Base-by-base conservation (phyloP, 2,329 filamentous ascomycete genomes). In the Ceratocystis colombiana region DNA sequence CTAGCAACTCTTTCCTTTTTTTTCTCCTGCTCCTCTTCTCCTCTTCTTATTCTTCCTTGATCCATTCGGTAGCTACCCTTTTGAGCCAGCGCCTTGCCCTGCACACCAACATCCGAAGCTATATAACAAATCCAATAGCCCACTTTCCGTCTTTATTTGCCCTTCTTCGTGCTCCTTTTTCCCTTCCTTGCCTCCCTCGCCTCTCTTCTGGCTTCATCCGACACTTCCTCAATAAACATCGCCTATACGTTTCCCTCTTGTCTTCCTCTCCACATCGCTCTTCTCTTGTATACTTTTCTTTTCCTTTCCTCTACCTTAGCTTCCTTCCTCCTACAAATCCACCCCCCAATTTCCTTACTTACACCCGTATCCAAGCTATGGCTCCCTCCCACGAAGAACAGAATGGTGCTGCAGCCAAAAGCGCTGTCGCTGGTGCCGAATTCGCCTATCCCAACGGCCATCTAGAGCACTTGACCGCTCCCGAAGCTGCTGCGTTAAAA, bases 371-470 rank as follows among this genome's bases (percentile, higher is more conserved):
- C 41, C 25, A 22, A 22, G 62, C 46, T 37, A 66, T 68, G 64
- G 61, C 64, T 25, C 44, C 33, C 33, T 62, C 48, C 45, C 20
- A 62, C n/a, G 30, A 53, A 46, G 20, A 50, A 44, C 64, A 61
- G 37, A 62, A 30, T 22, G 64, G 55, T 17, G 30, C 55, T 28
- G 65, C 41, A n/a, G 64, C 67, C 57, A 46, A 64, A n/a, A 44
- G 41, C 41, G 46, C 68, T 10, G 65, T 61, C 48, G 69, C 72
- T 20, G 66, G 70, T 57, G 70, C 70, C 67, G 78, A 79, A 55
- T 73, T 78, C 70, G 80, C 79, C 69, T 92, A 88, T 75, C 88
- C 88, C 1, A 78, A 82, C 62, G 91, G 90, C n/a, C 91, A 96
- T 74, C 78, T 93, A 59, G 87, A 90, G 62, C 87, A 93, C 75